Evolutionary conservation across 2,329 filamentous ascomycete species (phyloP).

Genomic region (Clarireedia homoeocarpa): DNA sequence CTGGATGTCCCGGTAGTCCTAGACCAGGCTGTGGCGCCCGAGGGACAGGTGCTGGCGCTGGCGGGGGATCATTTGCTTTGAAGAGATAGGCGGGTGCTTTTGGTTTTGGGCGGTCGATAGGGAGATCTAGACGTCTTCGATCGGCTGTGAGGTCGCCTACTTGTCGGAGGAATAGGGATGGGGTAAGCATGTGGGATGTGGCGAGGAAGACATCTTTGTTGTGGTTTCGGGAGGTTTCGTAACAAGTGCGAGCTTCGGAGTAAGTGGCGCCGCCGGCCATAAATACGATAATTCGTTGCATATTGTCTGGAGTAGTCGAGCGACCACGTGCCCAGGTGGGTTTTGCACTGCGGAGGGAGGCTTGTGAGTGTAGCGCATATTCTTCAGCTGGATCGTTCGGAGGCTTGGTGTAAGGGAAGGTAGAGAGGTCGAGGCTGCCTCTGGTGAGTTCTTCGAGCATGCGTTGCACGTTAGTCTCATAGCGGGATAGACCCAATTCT

Average conservation of each 20-base stretch:
- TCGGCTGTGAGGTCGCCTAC: constrained; percentile 71
- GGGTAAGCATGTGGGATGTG: constrained; percentile 88
- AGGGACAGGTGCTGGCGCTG: constrained; percentile 30
- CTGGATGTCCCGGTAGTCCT: neutral
- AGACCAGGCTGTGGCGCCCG: neutral
- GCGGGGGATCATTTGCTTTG: constrained; percentile 56
- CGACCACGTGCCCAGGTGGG: constrained; percentile 91
- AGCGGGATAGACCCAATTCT: constrained; percentile 81
- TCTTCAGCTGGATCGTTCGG: constrained; percentile 55
- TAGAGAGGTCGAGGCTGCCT: constrained; percentile 56
- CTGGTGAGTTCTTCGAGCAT: constrained; percentile 69
- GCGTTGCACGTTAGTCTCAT: constrained; percentile 72
- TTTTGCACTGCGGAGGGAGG: constrained; percentile 82
- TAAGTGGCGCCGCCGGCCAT: constrained; percentile 94
- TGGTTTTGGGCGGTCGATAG: constrained; percentile 70
- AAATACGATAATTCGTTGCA: constrained; percentile 86
- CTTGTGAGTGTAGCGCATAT: constrained; percentile 47
- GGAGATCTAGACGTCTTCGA: constrained; percentile 69
- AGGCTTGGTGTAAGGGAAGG: constrained; percentile 68
- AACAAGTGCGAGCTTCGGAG: constrained; percentile 81
- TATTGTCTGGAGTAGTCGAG: constrained; percentile 66
- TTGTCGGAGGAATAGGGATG: constrained; percentile 74
- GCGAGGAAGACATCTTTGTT: constrained; percentile 80
- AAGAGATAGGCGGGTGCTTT: constrained; percentile 81
- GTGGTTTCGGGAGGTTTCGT: constrained; percentile 67